These are phyloP conservation scores for Choanephora cucurbitarum DNA, from an alignment of 371 early-diverging fungal genomes.

Conservation along the genomic window DNA sequence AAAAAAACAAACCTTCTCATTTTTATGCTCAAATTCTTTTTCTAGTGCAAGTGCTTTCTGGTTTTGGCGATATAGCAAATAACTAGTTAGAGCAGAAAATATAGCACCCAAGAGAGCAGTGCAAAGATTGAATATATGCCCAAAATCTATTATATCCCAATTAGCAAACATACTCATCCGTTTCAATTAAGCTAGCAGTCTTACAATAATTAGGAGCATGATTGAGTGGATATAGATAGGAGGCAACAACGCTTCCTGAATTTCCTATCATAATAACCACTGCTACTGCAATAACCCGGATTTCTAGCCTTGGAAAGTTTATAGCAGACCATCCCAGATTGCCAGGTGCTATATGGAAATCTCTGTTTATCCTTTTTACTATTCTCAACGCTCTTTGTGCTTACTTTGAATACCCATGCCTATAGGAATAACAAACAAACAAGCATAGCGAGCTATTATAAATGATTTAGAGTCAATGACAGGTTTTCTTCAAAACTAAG, in stretches of 20 bases:
- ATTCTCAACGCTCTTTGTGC: neutral
- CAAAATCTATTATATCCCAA: conserved; percentile 16
- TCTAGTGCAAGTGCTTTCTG: neutral
- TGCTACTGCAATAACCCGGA: conserved; percentile 42
- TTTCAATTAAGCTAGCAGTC: neutral
- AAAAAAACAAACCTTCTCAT: neutral
- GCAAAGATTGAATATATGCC: conserved; percentile 25
- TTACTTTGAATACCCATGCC: conserved; percentile 36
- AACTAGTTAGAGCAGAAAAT: conserved; percentile 21
- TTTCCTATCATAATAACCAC: conserved; percentile 43
- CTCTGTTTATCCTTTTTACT: neutral
- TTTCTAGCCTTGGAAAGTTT: conserved; percentile 33
- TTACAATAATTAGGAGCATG: conserved; percentile 33
- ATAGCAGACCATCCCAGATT: conserved; percentile 43
- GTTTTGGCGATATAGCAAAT: conserved; percentile 25
- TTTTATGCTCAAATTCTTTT: neutral
- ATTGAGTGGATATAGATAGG: conserved; percentile 35
- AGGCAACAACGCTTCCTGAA: conserved; percentile 37
- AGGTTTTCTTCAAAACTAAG: too few species aligned
- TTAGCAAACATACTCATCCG: neutral
- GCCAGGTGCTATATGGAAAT: conserved; percentile 20
- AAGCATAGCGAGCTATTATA: conserved; percentile 18
- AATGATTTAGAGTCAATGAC: neutral
- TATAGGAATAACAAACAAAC: conserved; percentile 21
- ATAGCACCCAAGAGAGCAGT: conserved; percentile 14